A percentile compares a stretch with the other conserved stretches of the same genome.
phyloP scores from a whole-genome alignment of 257 asterid genomes.

The Rhazya stricta region DNA sequence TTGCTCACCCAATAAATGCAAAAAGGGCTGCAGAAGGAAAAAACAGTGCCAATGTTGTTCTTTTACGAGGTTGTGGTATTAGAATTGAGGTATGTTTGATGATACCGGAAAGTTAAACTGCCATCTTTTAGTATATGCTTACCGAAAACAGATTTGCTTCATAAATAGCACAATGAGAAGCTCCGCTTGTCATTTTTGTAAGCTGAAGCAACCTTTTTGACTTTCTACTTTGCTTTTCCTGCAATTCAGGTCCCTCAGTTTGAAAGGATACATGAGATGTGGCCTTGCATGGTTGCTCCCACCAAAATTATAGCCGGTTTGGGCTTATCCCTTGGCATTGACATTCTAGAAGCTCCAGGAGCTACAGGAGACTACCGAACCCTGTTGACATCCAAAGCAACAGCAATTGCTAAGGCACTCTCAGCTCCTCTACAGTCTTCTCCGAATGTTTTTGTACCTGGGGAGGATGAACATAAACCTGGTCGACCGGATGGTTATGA shows the following conservation, averaged over 20 bases:
- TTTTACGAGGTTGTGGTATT: conserved; percentile 93
- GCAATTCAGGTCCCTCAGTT: conserved; percentile 72
- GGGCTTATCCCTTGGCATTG: conserved; percentile 94
- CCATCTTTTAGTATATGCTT: conserved; percentile 7
- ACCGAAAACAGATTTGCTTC: not conserved
- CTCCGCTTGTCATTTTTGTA: not conserved
- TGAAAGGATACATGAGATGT: conserved; percentile 61
- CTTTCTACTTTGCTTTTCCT: conserved; percentile 10
- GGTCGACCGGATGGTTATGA: conserved; percentile 77
- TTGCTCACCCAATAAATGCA: conserved; percentile 72
- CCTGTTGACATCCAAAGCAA: conserved; percentile 81
- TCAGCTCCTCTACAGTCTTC: conserved; percentile 61
- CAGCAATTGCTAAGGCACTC: conserved; percentile 78
- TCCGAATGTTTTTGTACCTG: conserved; percentile 88
- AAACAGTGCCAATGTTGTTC: conserved; percentile 78
- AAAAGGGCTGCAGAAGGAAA: conserved; percentile 78
- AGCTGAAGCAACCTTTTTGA: not conserved
- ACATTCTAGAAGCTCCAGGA: conserved; percentile 94
- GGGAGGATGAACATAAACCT: conserved; percentile 80
- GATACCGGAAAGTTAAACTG: conserved; percentile 5
- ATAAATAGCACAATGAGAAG: not conserved
- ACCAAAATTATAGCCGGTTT: conserved; percentile 95
- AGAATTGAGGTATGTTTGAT: conserved; percentile 71
- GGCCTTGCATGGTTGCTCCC: conserved; percentile 98
- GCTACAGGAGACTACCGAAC: conserved; percentile 98